Percentiles rank a stretch among this genome's conserved stretches.
These are phyloP conservation scores for Ceratobasidium sp. DNA, from an alignment of 1,284 basidiomycete species.

Conservation along the genomic window DNA sequence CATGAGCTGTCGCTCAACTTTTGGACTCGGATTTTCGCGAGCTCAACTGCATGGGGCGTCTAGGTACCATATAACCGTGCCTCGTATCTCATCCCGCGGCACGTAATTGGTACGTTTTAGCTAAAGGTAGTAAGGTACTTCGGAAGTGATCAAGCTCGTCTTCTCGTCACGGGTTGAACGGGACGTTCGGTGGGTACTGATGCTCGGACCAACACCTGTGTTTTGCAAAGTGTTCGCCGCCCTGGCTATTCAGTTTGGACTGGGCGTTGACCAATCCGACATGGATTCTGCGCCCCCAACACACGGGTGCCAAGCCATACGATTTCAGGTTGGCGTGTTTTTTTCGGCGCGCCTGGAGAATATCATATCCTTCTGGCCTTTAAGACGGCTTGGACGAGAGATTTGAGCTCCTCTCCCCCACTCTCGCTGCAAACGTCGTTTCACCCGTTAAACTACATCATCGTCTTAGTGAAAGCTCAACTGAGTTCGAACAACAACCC, in stretches of 20 bases:
- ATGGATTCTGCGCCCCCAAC: background rate
- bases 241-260: background rate
- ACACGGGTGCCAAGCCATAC: background rate
- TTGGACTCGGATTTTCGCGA: background rate
- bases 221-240: background rate
- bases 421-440: background rate
- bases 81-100: background rate
- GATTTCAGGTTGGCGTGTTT: slow-evolving; percentile 9
- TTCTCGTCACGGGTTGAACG: slow-evolving; percentile 5
- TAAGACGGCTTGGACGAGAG: background rate
- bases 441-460: background rate
- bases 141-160: background rate
- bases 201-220: background rate
- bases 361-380: background rate
- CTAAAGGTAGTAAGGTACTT: background rate
- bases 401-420: background rate
- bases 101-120: background rate
- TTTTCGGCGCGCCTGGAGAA: background rate
- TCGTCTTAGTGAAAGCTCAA: slow-evolving; percentile 3
- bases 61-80: background rate
- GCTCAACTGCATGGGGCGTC: background rate
- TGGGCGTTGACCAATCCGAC: background rate
- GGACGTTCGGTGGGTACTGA: background rate
- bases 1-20: background rate
- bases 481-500: slow-evolving; percentile 16